Evolutionary conservation across 352 stramenopile species (phyloP).

Genomic region (Phytophthora chlamydospora): DNA sequence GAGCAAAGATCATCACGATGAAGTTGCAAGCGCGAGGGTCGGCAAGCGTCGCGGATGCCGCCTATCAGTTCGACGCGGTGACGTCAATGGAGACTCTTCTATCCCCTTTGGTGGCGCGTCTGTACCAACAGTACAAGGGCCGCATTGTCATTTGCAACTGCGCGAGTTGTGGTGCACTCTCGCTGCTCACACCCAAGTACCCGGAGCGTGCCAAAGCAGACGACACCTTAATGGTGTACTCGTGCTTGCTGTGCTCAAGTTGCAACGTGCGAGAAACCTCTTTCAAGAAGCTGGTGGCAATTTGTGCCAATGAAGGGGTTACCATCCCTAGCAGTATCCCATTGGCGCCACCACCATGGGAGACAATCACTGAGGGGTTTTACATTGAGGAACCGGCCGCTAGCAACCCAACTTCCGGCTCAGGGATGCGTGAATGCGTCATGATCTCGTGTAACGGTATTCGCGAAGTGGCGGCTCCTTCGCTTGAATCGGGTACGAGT

Average conservation of each 20-base stretch:
- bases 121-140: constrained; percentile 55
- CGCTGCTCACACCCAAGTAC: constrained; percentile 58
- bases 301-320: constrained; percentile 57
- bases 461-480: constrained; percentile 46
- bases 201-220: constrained; percentile 19
- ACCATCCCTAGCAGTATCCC: constrained; percentile 43
- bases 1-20: constrained; percentile 62
- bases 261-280: constrained; percentile 73
- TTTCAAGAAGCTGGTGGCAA: constrained; percentile 57
- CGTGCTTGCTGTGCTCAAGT: constrained; percentile 74
- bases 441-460: constrained; percentile 62
- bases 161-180: constrained; percentile 63
- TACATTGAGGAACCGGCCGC: constrained; percentile 61
- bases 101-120: constrained; percentile 40
- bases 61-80: constrained; percentile 62
- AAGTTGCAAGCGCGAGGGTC: constrained; percentile 43
- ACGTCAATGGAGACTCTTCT: constrained; percentile 49
- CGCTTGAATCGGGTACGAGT: constrained; percentile 7
- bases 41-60: constrained; percentile 41
- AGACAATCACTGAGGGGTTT: constrained; percentile 52
- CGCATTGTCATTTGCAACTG: constrained; percentile 57
- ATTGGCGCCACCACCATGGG: constrained; percentile 35
- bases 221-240: constrained; percentile 51
- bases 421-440: constrained; percentile 49
- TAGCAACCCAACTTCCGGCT: constrained; percentile 29